These are phyloP conservation scores for Hygrophila difformis DNA, from an alignment of 257 asterid genomes.

Conservation along the genomic window DNA sequence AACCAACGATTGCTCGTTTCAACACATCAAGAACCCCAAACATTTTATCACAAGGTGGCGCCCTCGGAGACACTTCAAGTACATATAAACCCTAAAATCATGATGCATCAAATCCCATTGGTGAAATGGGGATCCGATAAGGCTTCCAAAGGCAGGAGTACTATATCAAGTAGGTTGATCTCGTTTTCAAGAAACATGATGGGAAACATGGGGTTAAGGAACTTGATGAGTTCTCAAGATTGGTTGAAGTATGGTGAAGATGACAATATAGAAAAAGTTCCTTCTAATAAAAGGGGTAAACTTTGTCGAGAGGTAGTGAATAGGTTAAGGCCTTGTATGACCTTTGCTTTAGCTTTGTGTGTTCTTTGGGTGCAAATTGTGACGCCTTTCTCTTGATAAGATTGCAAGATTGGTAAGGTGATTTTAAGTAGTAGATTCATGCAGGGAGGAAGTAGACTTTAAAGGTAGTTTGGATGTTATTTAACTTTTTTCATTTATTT, in stretches of 20 bases:
- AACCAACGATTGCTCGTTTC: constrained; percentile 50
- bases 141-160: constrained; percentile 4
- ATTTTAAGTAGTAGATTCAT: no score
- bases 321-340: constrained; percentile 24
- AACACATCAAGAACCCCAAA: constrained; percentile 43
- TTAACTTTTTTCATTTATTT: no score
- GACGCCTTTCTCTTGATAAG: constrained; percentile 20
- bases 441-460: no score
- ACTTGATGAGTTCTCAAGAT: constrained; percentile 8
- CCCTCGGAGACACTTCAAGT: constrained; percentile 48
- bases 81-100: constrained; percentile 25
- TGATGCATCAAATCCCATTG: constrained; percentile 16
- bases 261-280: constrained; percentile 6
- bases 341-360: constrained; percentile 36
- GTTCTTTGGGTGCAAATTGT: constrained; percentile 31
- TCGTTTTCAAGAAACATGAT: constrained; percentile 17
- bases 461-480: no score
- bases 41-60: constrained; percentile 46
- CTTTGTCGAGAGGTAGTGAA: constrained; percentile 16
- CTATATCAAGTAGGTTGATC: constrained; percentile 7
- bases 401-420: no score
- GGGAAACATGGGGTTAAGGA: constrained; percentile 10
- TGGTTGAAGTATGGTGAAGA: constrained; percentile 6
- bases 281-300: constrained; percentile 15
- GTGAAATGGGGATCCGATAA: constrained; percentile 12